Base-by-base conservation (phyloP, 139 green algal genomes). In the Nannochloris sp. region DNA sequence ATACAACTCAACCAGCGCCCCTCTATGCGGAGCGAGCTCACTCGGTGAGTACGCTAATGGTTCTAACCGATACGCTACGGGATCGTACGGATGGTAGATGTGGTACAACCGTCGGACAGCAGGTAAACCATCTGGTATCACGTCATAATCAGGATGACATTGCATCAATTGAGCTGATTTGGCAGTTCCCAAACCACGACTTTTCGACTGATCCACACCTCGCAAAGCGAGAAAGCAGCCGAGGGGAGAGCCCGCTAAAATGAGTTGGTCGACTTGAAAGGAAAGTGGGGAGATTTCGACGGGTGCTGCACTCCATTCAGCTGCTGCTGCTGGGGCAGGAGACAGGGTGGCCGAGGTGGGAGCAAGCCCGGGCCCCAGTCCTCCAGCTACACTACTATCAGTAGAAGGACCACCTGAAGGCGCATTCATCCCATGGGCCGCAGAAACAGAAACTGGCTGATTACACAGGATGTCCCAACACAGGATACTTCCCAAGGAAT, bases 381-480 rank as follows among this genome's bases (percentile, higher is more conserved):
- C 37, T 9, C 6, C 9, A 25, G 32, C 13, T 12, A 3, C 45
- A 31, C 31, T 27, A 0, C 0, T n/a, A n/a, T 42, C 39, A 73
- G 24, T 6, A 9, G 56, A n/a, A 35, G 56, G 14, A 24, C 32
- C 30, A 2, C 2, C 24, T 4, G 27, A n/a, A 38, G 24, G 39
- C n/a, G 9, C 53, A 32, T 13, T 32, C 53, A 8, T 34, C 12
- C n/a, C 15, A 33, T 37, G 31, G 24, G 13, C 13, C 25, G 9
- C 32, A 24, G 12, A 15, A 19, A 46, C 15, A 15, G 23, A 30
- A 23, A 27, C 37, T 29, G 60, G 60, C 61, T 92, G 85, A 53
- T 87, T 77, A 57, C 75, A 90, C 23, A 92, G 74, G 29, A 92
- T 72, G 63, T 92, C 85, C 47, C 81, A 89, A 38, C 60, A 73